Percentiles rank a stretch among this genome's conserved stretches.
Conservation (phyloP, 139 green algal genomes). For the Coelastrella sp. region DNA sequence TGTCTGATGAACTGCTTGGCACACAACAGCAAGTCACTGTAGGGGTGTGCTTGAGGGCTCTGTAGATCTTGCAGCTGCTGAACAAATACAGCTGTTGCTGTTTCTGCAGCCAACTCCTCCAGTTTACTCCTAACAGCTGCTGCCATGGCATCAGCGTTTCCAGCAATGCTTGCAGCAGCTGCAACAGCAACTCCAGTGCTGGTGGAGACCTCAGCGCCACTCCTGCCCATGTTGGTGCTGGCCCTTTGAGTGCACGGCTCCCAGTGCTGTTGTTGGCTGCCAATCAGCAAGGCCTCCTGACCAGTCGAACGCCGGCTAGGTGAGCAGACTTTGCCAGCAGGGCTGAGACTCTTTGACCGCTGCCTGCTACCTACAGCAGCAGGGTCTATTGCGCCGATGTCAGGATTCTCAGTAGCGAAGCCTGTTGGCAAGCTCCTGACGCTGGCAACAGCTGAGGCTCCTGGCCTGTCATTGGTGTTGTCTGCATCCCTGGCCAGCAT, state of each 20-base stretch:
- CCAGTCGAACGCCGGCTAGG: not conserved
- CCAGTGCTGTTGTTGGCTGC: not conserved
- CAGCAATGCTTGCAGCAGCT: slow-evolving; percentile 3
- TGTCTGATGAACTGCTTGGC: slow-evolving; percentile 42
- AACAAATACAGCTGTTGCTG: not conserved
- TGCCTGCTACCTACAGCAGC: slow-evolving; percentile 2
- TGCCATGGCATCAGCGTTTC: slow-evolving; percentile 16
- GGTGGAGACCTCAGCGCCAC: not conserved
- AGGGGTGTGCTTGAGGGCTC: not conserved
- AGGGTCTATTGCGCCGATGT: not conserved
- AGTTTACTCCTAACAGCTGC: slow-evolving; percentile 9
- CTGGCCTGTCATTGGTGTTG: slow-evolving; percentile 10
- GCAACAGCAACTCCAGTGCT: not conserved
- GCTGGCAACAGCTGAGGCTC: not conserved
- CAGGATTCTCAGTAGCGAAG: not conserved
- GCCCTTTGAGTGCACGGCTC: too few relatives aligned
- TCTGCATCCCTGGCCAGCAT: slow-evolving; percentile 15
- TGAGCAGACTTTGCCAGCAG: not conserved
- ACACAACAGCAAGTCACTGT: slow-evolving; percentile 8
- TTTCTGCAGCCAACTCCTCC: not conserved
- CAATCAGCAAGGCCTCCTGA: too few relatives aligned
- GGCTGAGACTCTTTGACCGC: slow-evolving; percentile 10
- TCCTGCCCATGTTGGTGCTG: not conserved
- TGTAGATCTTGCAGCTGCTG: not conserved
- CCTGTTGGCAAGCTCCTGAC: not conserved